Conservation (phyloP, 768 basidiomycete genomes). For the Mrakia gelida region DNA sequence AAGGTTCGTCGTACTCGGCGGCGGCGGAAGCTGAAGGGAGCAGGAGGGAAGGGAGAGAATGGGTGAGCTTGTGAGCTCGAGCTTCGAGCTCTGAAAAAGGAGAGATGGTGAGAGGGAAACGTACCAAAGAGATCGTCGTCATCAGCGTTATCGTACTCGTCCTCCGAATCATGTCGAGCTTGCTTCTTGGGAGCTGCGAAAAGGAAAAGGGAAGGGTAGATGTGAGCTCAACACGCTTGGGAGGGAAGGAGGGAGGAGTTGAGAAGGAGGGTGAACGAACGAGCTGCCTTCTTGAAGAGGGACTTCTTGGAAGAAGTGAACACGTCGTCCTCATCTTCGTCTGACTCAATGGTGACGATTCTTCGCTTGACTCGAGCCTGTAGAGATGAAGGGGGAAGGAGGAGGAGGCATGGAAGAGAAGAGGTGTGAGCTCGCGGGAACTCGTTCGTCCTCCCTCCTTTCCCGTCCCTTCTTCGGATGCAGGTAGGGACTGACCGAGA, state of each 20-base stretch:
- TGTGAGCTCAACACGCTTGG: not conserved
- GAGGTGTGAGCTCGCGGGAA: not conserved
- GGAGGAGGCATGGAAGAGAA: not conserved
- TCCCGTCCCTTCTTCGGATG: not conserved
- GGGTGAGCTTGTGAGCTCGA: not conserved
- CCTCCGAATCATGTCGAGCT: slow-evolving; percentile 10
- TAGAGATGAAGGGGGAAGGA: not conserved
- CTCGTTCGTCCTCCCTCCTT: not conserved
- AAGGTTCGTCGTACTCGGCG: slow-evolving; percentile 13
- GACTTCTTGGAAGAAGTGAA: slow-evolving; percentile 32
- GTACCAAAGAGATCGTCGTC: slow-evolving; percentile 31
- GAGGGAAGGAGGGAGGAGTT: not conserved
- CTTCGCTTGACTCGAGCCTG: slow-evolving; percentile 28
- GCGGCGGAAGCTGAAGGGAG: slow-evolving; percentile 17
- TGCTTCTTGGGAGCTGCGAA: slow-evolving; percentile 18
- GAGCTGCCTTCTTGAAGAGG: slow-evolving; percentile 28
- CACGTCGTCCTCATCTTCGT: slow-evolving; percentile 39
- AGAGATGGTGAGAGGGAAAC: not conserved
- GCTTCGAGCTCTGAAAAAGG: not conserved
- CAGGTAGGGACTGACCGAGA: not conserved
- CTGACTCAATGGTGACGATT: slow-evolving; percentile 22
- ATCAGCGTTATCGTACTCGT: slow-evolving; percentile 28
- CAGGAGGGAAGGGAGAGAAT: not conserved
- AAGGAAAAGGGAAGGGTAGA: not conserved
- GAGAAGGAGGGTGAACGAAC: slow-evolving; percentile 26